Evolutionary conservation across 495 filamentous ascomycete genomes (phyloP).

Genomic region (Penicillium psychrofluorescens): DNA sequence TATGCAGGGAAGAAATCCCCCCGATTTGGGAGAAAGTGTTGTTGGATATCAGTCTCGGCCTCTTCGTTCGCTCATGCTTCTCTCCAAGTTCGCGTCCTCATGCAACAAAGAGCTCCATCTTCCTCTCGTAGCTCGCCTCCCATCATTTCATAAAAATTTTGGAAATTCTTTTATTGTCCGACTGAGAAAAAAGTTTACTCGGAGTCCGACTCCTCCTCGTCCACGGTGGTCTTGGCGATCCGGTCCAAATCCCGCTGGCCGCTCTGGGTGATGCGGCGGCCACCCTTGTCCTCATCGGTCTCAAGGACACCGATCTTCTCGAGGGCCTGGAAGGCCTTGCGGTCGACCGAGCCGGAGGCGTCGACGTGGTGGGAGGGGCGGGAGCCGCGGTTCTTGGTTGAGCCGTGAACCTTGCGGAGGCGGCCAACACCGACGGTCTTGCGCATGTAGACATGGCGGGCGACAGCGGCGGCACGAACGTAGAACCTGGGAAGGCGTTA

Average conservation of each 20-base stretch:
- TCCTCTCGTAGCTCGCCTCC: constrained; percentile 21
- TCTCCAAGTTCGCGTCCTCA: constrained; percentile 20
- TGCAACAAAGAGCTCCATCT: constrained; percentile 15
- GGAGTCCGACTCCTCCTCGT: constrained; percentile 45
- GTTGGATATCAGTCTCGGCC: constrained; percentile 16
- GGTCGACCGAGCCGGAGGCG: constrained; percentile 88
- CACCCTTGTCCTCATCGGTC: constrained; percentile 94
- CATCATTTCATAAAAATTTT: too few species aligned
- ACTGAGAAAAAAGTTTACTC: constrained; percentile 31
- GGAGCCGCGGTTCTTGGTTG: constrained; percentile 90
- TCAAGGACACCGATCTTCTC: constrained; percentile 99
- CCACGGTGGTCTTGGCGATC: constrained; percentile 51
- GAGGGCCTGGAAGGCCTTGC: constrained; percentile 89
- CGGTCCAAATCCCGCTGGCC: constrained; percentile 99
- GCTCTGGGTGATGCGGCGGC: constrained; percentile 89
- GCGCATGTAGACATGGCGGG: constrained; percentile 97
- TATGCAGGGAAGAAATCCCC: constrained; percentile 12
- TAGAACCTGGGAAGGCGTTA: constrained; percentile 60
- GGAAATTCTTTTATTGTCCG: constrained; percentile 19
- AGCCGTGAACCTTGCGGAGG: constrained; percentile 87
- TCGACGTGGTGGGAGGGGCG: constrained; percentile 92
- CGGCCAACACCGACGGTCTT: constrained; percentile 98
- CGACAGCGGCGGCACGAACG: constrained; percentile 90
- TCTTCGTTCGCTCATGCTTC: constrained; percentile 19
- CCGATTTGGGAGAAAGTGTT: background rate